Evolutionary conservation across 1,284 basidiomycete genomes (phyloP), one percentile per base, ranked within the genome.

Genomic region (Tilletia horrida): DNA sequence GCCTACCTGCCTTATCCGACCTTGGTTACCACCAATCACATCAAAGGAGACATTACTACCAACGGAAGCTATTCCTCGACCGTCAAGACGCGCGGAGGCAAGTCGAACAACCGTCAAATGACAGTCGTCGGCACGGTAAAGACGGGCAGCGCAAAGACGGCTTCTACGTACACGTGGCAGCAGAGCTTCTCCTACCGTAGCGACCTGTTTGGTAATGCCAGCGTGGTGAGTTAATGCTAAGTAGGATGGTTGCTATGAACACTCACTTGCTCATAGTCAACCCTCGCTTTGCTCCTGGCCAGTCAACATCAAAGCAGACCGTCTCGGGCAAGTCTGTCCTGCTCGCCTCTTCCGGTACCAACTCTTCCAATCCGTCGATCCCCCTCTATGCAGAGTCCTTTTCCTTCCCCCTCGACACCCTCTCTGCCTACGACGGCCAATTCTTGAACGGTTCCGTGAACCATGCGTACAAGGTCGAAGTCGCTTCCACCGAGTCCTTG

Each of bases 361-460:
- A 29, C 45, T 14, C 45, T 27, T 25, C 50, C 35, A 11, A 11
- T n/a, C 50, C 21, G 25, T 18, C 50, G n/a, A 31, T 43, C 18
- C 43, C 45, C 8, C 50, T 65, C 48, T 55, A 50, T 48, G 29
- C 64, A 8, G 23, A 57, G 13, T 6, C 43, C 2, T 65, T 52
- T 29, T 65, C 48, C 48, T 65, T 65, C 48, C 64, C 64, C 16
- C 21, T 65, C 64, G 14, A 44, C 25, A 35, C 50, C 44, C 35
- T 52, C 23, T 57, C 55, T 21, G 63, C 50, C 40, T 45, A 40
- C 50, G 63, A 65, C 47, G 50, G 50, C 23, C 11, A 2, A 11
- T 55, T n/a, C 42, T 27, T 65, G 21, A 65, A 65, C 45, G 63
- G 50, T 21, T 55, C 63, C 50, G 63, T 65, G 45, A 9, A 23